Evolutionary conservation across 2,329 filamentous ascomycete genomes (phyloP).

Genomic region (Bretziella fagacearum): DNA sequence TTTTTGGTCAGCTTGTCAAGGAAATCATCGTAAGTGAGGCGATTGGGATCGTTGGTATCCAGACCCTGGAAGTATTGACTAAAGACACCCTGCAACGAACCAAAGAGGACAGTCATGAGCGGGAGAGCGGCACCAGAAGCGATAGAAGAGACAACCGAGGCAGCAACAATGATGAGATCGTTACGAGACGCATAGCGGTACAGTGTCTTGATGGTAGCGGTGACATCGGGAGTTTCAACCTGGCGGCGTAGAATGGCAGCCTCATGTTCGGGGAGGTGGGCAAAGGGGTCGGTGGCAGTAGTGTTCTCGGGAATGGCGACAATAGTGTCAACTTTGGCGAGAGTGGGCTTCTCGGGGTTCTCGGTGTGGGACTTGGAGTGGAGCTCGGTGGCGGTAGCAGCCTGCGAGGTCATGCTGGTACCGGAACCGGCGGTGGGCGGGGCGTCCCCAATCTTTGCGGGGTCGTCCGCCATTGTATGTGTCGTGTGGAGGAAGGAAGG

Average conservation of each 20-base stretch:
- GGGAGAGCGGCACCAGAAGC: conserved; percentile 59
- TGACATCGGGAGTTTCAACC: conserved; percentile 45
- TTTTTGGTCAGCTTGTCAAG: conserved; percentile 39
- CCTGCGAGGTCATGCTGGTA: neutral
- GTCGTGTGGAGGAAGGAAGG: neutral
- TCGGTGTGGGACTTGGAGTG: too few species aligned
- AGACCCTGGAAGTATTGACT: conserved; percentile 39
- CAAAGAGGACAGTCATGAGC: conserved; percentile 69
- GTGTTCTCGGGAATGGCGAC: neutral
- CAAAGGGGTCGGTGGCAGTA: conserved; percentile 32
- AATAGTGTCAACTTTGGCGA: neutral
- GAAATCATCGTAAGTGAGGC: conserved; percentile 37
- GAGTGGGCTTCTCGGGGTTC: neutral
- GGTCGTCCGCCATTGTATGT: neutral
- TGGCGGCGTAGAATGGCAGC: conserved; percentile 51
- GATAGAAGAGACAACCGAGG: conserved; percentile 49
- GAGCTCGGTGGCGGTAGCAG: neutral
- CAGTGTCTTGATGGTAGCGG: conserved; percentile 46
- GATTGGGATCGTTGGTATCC: conserved; percentile 23
- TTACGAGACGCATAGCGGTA: conserved; percentile 53
- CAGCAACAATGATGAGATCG: conserved; percentile 45
- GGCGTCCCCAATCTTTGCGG: neutral
- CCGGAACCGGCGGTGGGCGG: neutral
- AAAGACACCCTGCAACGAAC: conserved; percentile 56
- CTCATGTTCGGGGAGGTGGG: conserved; percentile 48